Conservation (phyloP, 768 basidiomycete genomes). For the Lactarius pseudohatsudake region DNA sequence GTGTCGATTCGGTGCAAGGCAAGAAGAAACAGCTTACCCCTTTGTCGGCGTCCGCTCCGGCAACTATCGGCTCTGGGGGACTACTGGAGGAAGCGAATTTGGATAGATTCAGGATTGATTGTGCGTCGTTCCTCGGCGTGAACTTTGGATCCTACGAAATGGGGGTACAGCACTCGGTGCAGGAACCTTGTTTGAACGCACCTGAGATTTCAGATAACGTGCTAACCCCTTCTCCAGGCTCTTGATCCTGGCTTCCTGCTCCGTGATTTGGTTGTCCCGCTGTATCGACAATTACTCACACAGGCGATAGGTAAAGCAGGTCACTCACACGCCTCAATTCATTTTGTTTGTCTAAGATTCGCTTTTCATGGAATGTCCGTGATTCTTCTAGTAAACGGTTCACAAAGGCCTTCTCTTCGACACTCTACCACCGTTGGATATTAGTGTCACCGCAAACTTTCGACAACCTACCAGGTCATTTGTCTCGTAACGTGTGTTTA, state of each 20-base stretch:
- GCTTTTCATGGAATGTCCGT: slow-evolving; percentile 37
- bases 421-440: slow-evolving; percentile 29
- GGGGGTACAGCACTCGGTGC: not conserved
- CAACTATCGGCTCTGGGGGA: slow-evolving; percentile 26
- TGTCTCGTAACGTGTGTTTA: slow-evolving; percentile 34
- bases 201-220: slow-evolving; percentile 35
- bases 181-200: slow-evolving; percentile 6
- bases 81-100: slow-evolving; percentile 35
- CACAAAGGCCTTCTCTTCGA: slow-evolving; percentile 37
- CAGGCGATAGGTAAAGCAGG: not conserved
- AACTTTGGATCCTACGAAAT: slow-evolving; percentile 28
- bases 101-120: slow-evolving; percentile 37
- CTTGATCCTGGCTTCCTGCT: slow-evolving; percentile 34
- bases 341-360: slow-evolving; percentile 38
- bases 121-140: slow-evolving; percentile 23
- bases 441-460: not conserved
- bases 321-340: slow-evolving; percentile 37
- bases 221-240: slow-evolving; percentile 36
- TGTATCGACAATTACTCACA: slow-evolving; percentile 21
- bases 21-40: slow-evolving; percentile 26
- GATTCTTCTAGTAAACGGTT: slow-evolving; percentile 35
- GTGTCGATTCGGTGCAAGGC: not conserved
- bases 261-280: slow-evolving; percentile 37
- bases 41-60: slow-evolving; percentile 31
- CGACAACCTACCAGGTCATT: slow-evolving; percentile 35